Evolutionary conservation across 129 eudicot species (phyloP), one percentile per base, ranked within the genome.

Genomic region (Flaveria robusta): DNA sequence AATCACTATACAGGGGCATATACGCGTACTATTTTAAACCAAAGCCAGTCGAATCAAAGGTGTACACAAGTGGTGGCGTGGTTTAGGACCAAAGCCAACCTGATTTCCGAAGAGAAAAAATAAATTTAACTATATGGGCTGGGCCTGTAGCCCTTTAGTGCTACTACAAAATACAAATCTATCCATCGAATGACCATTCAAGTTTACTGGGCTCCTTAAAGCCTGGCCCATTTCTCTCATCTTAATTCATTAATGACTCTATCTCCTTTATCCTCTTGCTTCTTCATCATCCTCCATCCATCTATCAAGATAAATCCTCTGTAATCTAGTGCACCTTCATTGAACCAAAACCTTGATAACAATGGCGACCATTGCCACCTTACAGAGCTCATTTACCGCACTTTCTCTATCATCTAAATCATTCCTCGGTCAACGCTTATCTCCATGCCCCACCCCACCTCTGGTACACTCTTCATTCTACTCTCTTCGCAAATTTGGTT

Each of bases 341-440:
- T 50, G 64, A 58, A 71, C 23, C 66, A 49, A 46, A 56, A 51
- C 22, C 5, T 64, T 23, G 47, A 27, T 22, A 70, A 74, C 9
- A 66, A 81, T 85, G 92, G 88, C 84, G 46, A 76, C 91, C 70
- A 86, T 92, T 77, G 92, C 90, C 52, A 76, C 89, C 34, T 93
- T 93, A 22, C 96, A 93, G 74, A 90, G 90, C 92, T 90, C 96
- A 29, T 93, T 93, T 41, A 87, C 96, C 23, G 79, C 87, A 43
- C 89, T 93, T 74, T 87, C 88, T 81, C 86, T 93, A 73, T 88
- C 97, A 34, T 76, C 96, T 47, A 93, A 75, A 58, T 88, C 93
- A 31, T 85, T 87, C 74, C 76, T 93, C 8, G 97, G 97, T 76
- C 94, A 89, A 78, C 90, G 89, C 72, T 31, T 93, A 71, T 81